Percentiles rank a stretch among this genome's conserved stretches.
phyloP scores from a whole-genome alignment of 2,329 filamentous ascomycete species.

The Beauveria varroae region DNA sequence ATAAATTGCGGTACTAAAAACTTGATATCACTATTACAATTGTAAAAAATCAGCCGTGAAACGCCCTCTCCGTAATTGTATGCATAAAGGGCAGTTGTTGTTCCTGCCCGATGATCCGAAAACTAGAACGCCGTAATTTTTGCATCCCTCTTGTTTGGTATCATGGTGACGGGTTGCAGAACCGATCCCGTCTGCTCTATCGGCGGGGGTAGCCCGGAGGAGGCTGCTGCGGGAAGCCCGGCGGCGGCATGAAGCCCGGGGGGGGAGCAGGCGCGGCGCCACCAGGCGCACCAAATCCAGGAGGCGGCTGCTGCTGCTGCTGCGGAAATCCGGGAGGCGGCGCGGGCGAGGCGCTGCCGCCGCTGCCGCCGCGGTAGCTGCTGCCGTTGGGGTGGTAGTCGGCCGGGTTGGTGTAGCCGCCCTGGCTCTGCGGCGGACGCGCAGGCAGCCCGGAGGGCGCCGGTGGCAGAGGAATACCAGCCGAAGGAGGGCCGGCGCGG shows the following conservation, averaged over 20 bases:
- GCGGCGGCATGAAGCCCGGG: constrained; percentile 33
- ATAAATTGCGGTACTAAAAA: neutral
- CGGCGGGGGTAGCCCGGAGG: constrained; percentile 36
- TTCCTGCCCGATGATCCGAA: neutral
- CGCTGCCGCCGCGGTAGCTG: constrained; percentile 28
- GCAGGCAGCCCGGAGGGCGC: constrained; percentile 44
- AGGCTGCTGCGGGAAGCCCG: constrained; percentile 34
- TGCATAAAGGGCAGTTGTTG: neutral
- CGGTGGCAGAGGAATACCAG: constrained; percentile 34
- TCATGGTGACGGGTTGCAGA: neutral
- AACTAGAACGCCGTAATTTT: neutral
- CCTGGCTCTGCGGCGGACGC: constrained; percentile 39
- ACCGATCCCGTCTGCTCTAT: constrained; percentile 11
- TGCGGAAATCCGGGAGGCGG: constrained; percentile 28
- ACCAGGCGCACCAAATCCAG: constrained; percentile 29
- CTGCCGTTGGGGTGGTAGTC: constrained; percentile 38
- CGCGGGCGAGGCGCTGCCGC: constrained; percentile 26
- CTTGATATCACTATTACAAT: neutral
- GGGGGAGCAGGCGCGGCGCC: constrained; percentile 29
- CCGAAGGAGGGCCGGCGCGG: constrained; percentile 16
- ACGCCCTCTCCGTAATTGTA: neutral
- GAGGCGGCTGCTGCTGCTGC: constrained; percentile 25
- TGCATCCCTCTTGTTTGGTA: neutral
- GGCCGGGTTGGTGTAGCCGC: constrained; percentile 37
- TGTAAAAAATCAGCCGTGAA: neutral